Conservation (phyloP, 257 asterid species). For the Fraxinus pennsylvanica region DNA sequence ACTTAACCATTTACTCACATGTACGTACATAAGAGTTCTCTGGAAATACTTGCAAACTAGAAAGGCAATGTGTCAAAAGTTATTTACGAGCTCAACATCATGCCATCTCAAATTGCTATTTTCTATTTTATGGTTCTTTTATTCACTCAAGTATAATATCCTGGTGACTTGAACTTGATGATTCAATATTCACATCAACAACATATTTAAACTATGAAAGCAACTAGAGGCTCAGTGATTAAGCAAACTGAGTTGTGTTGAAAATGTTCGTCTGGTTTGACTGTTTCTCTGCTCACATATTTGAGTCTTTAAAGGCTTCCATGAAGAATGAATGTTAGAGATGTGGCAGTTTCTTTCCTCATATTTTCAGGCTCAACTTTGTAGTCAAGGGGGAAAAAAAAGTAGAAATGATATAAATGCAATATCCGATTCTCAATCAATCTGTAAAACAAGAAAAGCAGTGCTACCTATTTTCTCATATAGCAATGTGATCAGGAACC, state of each 20-base stretch:
- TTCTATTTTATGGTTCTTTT: background rate
- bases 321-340: background rate
- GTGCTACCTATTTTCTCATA: constrained; percentile 14
- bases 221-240: background rate
- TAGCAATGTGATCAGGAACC: background rate
- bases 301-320: background rate
- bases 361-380: background rate
- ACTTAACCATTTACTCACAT: background rate
- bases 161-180: constrained; percentile 7
- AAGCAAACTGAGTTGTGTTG: background rate
- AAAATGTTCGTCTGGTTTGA: too few species aligned
- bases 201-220: background rate
- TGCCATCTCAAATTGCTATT: too few species aligned
- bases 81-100: too few species aligned
- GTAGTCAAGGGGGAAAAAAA: background rate
- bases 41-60: background rate
- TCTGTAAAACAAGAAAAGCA: background rate
- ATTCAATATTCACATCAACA: background rate
- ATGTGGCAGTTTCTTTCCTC: background rate
- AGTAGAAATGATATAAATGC: background rate
- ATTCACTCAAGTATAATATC: background rate
- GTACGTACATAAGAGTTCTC: background rate
- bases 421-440: background rate
- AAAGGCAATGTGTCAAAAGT: too few species aligned
- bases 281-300: too few species aligned